Base-by-base conservation (phyloP, 768 basidiomycete species). In the Boletus barrowsii region DNA sequence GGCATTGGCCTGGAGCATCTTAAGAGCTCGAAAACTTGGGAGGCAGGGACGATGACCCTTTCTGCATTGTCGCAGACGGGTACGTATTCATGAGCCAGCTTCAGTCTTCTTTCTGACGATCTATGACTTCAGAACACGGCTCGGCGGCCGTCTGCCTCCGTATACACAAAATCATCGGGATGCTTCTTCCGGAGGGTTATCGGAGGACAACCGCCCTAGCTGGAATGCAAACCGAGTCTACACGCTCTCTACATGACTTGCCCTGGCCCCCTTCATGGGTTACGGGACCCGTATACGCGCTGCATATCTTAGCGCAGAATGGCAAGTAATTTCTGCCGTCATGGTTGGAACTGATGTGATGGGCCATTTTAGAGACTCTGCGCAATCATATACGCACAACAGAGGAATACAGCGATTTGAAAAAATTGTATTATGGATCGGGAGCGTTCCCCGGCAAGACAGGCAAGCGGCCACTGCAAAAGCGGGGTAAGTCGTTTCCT, bases 1-100 rank as follows among this genome's bases (percentile, higher is more conserved):
- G 20, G 30, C 0, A 50, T 47, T 10, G 53, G 62, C 39, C 17
- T 64, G 5, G 1, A 37, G 17, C 36, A 15, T n/a, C 17, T 37
- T 8, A 10, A 2, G 29, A 40, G 36, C 0, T 7, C n/a, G 6
- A 56, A 57, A 29, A 15, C 7, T 6, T 65, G 59, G 53, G 67
- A 64, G 22, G 63, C 62, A 15, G 65, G 62, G 2, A 56, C 62
- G 37, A 56, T 37, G 8, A 62, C 64, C 15, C 62, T 66, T 11
- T 64, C 56, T 9, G 59, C 65, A 3, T 42, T 66, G 48, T 54
- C 57, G 32, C 60, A 49, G 37, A 66, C 65, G 0, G 42, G 65
- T 64, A 57, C 15, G 54, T 1, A 13, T 20, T 48, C 26, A 17
- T 8, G 37, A 14, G 13, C 14, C 11, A n/a, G 17, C 13, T 29